phyloP scores from a whole-genome alignment of 2,329 filamentous ascomycete genomes.

The Verticillium albo-atrum region DNA sequence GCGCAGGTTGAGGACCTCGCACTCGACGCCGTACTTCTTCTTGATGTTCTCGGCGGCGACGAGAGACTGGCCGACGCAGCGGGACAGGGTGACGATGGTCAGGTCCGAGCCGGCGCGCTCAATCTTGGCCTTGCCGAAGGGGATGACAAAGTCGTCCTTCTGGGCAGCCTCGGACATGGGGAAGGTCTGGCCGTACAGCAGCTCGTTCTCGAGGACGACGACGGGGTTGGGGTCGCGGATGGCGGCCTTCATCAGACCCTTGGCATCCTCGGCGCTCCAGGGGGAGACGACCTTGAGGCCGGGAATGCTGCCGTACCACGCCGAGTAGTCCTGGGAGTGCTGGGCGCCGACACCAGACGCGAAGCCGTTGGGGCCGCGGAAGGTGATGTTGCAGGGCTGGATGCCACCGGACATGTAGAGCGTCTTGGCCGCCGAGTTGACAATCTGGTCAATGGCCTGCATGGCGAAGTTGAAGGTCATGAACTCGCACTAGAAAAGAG shows the following conservation, averaged over 20 bases:
- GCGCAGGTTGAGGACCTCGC: conserved; percentile 96
- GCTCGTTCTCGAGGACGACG: conserved; percentile 83
- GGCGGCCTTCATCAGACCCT: conserved; percentile 94
- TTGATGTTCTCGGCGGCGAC: conserved; percentile 86
- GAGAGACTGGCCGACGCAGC: conserved; percentile 90
- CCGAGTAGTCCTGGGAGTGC: conserved; percentile 98
- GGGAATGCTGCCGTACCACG: conserved; percentile 98
- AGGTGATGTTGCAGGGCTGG: conserved; percentile 99
- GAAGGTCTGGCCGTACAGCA: conserved; percentile 90
- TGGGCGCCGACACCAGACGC: conserved; percentile 92
- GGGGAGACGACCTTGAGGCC: conserved; percentile 95
- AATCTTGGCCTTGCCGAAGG: conserved; percentile 98
- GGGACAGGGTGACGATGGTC: conserved; percentile 90
- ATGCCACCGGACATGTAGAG: conserved; percentile 99
- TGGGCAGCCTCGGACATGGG: conserved; percentile 97
- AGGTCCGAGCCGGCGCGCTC: conserved; percentile 94
- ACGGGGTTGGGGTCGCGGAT: conserved; percentile 98
- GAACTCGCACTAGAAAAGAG: conserved; percentile 75
- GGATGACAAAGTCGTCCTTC: conserved; percentile 93
- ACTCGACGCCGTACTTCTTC: conserved; percentile 93
- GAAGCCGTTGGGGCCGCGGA: conserved; percentile 98
- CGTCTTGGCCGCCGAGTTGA: conserved; percentile 98
- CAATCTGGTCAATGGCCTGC: conserved; percentile 99
- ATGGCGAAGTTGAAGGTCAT: conserved; percentile 99
- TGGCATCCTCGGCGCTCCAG: conserved; percentile 96